phyloP scores from a whole-genome alignment of 1,139 yeast species.

The Suhomyces yuchorum region DNA sequence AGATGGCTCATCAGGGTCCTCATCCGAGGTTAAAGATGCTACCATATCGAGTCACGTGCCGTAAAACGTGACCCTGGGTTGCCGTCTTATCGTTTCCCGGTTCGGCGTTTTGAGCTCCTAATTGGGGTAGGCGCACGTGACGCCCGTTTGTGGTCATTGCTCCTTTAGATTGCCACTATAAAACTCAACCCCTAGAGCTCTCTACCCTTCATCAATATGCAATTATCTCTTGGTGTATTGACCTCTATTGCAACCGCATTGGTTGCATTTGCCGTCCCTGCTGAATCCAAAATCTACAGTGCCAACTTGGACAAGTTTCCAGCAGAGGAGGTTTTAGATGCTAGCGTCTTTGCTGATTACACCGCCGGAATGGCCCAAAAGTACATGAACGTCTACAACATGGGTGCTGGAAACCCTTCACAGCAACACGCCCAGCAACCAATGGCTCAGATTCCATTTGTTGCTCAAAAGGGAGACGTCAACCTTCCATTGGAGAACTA shows the following conservation, averaged over 20 bases:
- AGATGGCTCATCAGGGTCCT: background rate
- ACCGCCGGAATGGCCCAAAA: slow-evolving; percentile 71
- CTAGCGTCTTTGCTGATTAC: slow-evolving; percentile 62
- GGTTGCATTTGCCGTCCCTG: slow-evolving; percentile 31
- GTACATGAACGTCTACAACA: slow-evolving; percentile 61
- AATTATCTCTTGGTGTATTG: slow-evolving; percentile 35
- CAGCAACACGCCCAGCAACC: slow-evolving; percentile 23
- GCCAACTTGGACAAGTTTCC: slow-evolving; percentile 69
- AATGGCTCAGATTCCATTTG: slow-evolving; percentile 48
- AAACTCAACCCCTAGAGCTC: background rate
- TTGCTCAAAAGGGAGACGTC: slow-evolving; percentile 36
- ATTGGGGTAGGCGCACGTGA: slow-evolving; percentile 3
- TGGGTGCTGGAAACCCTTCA: slow-evolving; percentile 29
- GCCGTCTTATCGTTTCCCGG: background rate
- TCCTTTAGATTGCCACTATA: slow-evolving; percentile 14
- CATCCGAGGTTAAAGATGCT: too few relatives aligned
- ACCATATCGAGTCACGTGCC: too few relatives aligned
- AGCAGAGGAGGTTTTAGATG: slow-evolving; percentile 60
- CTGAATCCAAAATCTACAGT: slow-evolving; percentile 62
- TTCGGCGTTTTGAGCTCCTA: background rate
- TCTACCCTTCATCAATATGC: slow-evolving; percentile 26
- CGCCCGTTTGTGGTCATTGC: slow-evolving; percentile 7
- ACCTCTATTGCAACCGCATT: slow-evolving; percentile 41
- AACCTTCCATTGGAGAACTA: slow-evolving; percentile 85
- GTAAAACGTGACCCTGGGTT: too few relatives aligned